Evolutionary conservation across 2,329 filamentous ascomycete species (phyloP), one percentile per base, ranked within the genome.

Genomic region (Ophiostoma ulmi): DNA sequence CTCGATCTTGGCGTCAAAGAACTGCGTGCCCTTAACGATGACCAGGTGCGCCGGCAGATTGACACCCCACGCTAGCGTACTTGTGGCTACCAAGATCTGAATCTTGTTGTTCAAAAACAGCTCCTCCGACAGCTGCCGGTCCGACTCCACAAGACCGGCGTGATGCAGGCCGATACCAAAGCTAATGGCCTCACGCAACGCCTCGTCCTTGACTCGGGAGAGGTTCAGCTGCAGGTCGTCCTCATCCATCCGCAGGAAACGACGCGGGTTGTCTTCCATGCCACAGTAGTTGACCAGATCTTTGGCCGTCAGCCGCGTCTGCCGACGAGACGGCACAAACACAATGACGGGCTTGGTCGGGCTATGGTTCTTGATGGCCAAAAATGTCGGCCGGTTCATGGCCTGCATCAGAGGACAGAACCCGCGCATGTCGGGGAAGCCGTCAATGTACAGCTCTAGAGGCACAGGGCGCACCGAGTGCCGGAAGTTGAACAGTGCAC

Each of bases 331-430:
- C 3, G 95, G 93, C 7, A 99, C 95, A 76, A 99, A 99, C 0
- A 99, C 95, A 78, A 99, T 99, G 10, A 98, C 95, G 0, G 95
- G 95, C 80, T 99, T 98, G 69, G 93, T 90, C 0, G 96, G 95
- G 61, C 94, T 97, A 80, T 99, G 96, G 13, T 90, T 93, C 80
- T 99, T 97, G 79, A 99, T 95, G 0, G 95, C 95, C 41, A 98
- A 83, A 80, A 98, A 99, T 0, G 95, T 97, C 1, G 95, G 95
- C 7, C 95, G 87, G 77, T 99, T 99, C 95, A 99, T 99, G 0
- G 93, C 97, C 80, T 98, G 94, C 95, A 99, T 99, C 74, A 99
- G 81, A 0, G 95, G 93, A 76, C 94, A 98, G 82, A 99, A 99
- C 0, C 95, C 95, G 72, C 94, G 88, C 75, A 95, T 91, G 77